phyloP scores from a whole-genome alignment of 768 basidiomycete genomes.

The Kondoa malvinella region DNA sequence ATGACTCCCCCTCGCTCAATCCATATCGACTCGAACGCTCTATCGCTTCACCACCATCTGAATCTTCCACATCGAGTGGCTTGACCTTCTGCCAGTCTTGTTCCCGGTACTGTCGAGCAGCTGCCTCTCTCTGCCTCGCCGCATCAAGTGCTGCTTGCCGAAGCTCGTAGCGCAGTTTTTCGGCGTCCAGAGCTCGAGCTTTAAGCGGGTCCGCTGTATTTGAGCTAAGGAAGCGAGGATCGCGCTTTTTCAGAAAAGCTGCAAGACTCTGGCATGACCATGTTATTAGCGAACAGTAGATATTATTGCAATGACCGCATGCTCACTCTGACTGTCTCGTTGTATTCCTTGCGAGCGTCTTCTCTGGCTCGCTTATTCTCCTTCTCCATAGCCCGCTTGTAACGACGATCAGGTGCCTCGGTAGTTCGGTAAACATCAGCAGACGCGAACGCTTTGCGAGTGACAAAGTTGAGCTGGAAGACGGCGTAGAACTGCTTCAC shows the following conservation, averaged over 20 bases:
- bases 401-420: slow-evolving; percentile 71
- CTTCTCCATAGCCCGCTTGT: slow-evolving; percentile 81
- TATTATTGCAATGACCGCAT: slow-evolving; percentile 34
- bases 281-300: slow-evolving; percentile 34
- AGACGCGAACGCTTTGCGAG: slow-evolving; percentile 78
- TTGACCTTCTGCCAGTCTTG: slow-evolving; percentile 74
- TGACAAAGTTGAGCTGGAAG: slow-evolving; percentile 65
- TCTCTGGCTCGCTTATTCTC: slow-evolving; percentile 88
- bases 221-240: slow-evolving; percentile 50
- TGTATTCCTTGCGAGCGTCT: slow-evolving; percentile 74
- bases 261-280: slow-evolving; percentile 15
- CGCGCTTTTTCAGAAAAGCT: slow-evolving; percentile 47
- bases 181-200: slow-evolving; percentile 17
- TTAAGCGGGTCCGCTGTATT: slow-evolving; percentile 22
- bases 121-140: slow-evolving; percentile 31
- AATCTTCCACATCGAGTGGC: slow-evolving; percentile 44
- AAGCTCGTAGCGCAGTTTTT: slow-evolving; percentile 37
- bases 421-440: slow-evolving; percentile 61
- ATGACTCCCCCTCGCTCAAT: slow-evolving; percentile 23
- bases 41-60: slow-evolving; percentile 60
- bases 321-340: slow-evolving; percentile 68
- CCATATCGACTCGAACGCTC: slow-evolving; percentile 16
- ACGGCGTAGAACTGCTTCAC: slow-evolving; percentile 61
- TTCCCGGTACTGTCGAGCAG: slow-evolving; percentile 44
- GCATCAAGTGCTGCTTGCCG: slow-evolving; percentile 28